Conservation (phyloP, 129 eudicot genomes). For the Flaveria bidentis region DNA sequence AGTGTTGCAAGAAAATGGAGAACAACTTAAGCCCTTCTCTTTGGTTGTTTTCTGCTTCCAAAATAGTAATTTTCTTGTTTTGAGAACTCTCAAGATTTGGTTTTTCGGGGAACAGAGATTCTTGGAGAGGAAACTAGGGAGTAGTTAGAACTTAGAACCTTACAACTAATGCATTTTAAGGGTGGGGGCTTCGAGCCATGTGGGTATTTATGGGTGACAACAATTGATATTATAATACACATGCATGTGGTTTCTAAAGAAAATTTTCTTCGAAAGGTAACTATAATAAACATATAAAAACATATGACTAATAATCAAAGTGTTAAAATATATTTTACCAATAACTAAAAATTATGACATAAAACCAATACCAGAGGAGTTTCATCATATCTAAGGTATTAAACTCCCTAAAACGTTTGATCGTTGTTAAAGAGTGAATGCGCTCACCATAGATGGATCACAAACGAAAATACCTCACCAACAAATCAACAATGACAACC, state of each 20-base stretch:
- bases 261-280: no score
- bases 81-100: neutral
- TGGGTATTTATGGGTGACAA: conserved; percentile 38
- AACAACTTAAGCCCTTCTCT: conserved; percentile 12
- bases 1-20: conserved; percentile 8
- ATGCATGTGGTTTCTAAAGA: neutral
- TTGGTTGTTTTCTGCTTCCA: conserved; percentile 10
- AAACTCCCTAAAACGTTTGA: no score
- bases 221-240: conserved; percentile 2
- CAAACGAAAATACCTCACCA: no score
- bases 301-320: neutral
- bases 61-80: conserved; percentile 9
- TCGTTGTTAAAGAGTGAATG: no score
- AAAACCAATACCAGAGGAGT: no score
- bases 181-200: conserved; percentile 21
- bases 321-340: neutral
- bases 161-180: conserved; percentile 44
- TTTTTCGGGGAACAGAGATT: conserved; percentile 17
- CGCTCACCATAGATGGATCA: no score
- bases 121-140: conserved; percentile 22
- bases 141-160: conserved; percentile 33
- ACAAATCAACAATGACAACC: no score
- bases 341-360: neutral
- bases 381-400: no score
- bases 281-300: no score